phyloP scores from a whole-genome alignment of 352 stramenopile species.

The Lagenidium sp. region DNA sequence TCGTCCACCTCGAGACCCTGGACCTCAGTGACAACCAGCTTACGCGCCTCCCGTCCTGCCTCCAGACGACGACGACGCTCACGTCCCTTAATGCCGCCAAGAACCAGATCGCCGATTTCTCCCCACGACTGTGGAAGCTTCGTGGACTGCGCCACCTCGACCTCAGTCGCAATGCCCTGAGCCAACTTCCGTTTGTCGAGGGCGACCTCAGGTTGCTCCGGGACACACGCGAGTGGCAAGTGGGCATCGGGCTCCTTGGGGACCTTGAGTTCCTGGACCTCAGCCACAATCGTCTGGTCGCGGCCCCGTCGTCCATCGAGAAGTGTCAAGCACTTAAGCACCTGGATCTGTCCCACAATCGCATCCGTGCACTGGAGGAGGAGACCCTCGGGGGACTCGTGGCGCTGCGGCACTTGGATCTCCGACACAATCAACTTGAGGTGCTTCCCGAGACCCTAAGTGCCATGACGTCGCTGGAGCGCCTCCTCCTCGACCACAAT shows the following conservation, averaged over 20 bases:
- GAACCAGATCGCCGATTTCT: slow-evolving; percentile 44
- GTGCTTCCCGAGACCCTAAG: slow-evolving; percentile 27
- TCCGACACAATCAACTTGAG: slow-evolving; percentile 34
- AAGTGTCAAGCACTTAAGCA: slow-evolving; percentile 28
- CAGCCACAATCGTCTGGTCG: not conserved
- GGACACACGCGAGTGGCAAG: slow-evolving; percentile 55
- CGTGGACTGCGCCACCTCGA: slow-evolving; percentile 26
- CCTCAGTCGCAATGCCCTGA: slow-evolving; percentile 36
- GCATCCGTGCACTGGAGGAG: slow-evolving; percentile 20
- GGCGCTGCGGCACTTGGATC: slow-evolving; percentile 18
- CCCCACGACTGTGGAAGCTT: slow-evolving; percentile 51
- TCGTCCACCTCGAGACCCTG: slow-evolving; percentile 38
- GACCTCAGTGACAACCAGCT: slow-evolving; percentile 51
- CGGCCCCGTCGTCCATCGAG: slow-evolving; percentile 31
- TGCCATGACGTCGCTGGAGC: too few species aligned
- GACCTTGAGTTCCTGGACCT: slow-evolving; percentile 19
- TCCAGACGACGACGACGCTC: slow-evolving; percentile 46
- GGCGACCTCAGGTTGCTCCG: slow-evolving; percentile 47
- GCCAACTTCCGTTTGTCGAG: slow-evolving; percentile 41
- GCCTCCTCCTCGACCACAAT: not conserved
- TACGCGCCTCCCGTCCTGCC: slow-evolving; percentile 4
- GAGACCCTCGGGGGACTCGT: slow-evolving; percentile 30
- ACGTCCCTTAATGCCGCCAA: slow-evolving; percentile 25
- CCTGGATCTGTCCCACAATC: slow-evolving; percentile 48
- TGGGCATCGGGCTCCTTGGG: slow-evolving; percentile 32